phyloP scores from a whole-genome alignment of 2,329 filamentous ascomycete species.

The Ophiostoma populinum region DNA sequence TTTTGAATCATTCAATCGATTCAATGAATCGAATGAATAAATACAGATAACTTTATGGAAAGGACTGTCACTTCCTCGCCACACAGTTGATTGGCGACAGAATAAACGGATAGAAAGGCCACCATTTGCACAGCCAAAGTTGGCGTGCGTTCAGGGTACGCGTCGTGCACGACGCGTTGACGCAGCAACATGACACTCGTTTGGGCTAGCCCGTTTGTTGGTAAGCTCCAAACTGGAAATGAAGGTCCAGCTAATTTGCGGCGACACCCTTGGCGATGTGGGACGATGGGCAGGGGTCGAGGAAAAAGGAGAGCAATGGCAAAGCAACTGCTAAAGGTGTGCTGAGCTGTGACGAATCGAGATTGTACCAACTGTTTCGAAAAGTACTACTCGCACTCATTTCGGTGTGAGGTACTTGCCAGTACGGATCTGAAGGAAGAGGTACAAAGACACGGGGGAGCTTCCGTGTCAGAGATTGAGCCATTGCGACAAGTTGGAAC shows the following conservation, averaged over 20 bases:
- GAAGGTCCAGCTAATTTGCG: constrained; percentile 7
- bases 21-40: not conserved
- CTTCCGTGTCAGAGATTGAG: no score
- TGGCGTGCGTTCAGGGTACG: not conserved
- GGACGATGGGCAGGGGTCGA: not conserved
- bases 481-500: no score
- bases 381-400: no score
- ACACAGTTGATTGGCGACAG: no score
- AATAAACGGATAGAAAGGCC: no score
- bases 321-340: not conserved
- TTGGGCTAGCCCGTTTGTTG: not conserved
- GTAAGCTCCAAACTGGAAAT: constrained; percentile 4
- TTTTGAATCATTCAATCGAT: no score
- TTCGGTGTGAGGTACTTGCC: no score
- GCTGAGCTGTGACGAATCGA: not conserved
- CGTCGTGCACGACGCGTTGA: constrained; percentile 2
- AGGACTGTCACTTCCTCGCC: no score
- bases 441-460: no score
- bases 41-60: not conserved
- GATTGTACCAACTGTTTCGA: no score
- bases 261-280: constrained; percentile 5
- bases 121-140: no score
- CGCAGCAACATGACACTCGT: constrained; percentile 5
- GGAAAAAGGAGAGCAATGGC: not conserved
- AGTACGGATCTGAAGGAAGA: no score